phyloP scores from a whole-genome alignment of 2,329 filamentous ascomycete species.

The Exophiala lecanii-corni region DNA sequence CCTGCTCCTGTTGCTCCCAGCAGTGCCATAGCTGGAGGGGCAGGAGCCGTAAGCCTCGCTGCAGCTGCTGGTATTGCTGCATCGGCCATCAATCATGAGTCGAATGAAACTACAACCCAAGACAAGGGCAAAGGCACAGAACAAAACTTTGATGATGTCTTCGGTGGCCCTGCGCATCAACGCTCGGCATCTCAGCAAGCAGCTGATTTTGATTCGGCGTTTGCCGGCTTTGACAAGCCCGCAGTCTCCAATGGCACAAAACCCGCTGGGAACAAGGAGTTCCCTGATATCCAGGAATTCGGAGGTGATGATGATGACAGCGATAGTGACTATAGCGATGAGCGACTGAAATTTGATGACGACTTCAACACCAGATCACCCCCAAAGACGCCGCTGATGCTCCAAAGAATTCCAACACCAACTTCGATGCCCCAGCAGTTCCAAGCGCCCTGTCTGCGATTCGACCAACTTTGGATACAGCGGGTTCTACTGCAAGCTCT shows the following conservation, averaged over 20 bases:
- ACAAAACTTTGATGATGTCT: slow-evolving; percentile 42
- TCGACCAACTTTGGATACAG: slow-evolving; percentile 37
- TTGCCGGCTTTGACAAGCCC: slow-evolving; percentile 43
- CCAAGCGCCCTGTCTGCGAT: slow-evolving; percentile 5
- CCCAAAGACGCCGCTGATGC: slow-evolving; percentile 26
- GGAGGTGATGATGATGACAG: slow-evolving; percentile 66
- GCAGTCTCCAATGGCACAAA: slow-evolving; percentile 29
- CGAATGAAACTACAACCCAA: slow-evolving; percentile 6
- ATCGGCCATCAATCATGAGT: slow-evolving; percentile 6
- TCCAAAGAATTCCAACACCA: slow-evolving; percentile 34
- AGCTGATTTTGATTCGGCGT: slow-evolving; percentile 45
- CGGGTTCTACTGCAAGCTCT: slow-evolving; percentile 32
- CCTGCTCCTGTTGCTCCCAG: slow-evolving; percentile 10
- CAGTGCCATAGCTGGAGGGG: slow-evolving; percentile 9
- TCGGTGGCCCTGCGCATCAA: slow-evolving; percentile 40
- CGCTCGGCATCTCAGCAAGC: slow-evolving; percentile 43
- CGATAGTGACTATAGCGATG: slow-evolving; percentile 70
- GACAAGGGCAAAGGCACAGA: slow-evolving; percentile 23
- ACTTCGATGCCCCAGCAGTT: slow-evolving; percentile 31
- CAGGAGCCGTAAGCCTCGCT: slow-evolving; percentile 12
- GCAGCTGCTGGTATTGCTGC: slow-evolving; percentile 7
- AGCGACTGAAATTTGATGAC: slow-evolving; percentile 74
- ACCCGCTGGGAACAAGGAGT: slow-evolving; percentile 57
- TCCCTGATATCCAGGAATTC: slow-evolving; percentile 88
- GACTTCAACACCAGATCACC: slow-evolving; percentile 68